Evolutionary conservation across 306 rosid species (phyloP).

Genomic region (Cucumis hystrix): DNA sequence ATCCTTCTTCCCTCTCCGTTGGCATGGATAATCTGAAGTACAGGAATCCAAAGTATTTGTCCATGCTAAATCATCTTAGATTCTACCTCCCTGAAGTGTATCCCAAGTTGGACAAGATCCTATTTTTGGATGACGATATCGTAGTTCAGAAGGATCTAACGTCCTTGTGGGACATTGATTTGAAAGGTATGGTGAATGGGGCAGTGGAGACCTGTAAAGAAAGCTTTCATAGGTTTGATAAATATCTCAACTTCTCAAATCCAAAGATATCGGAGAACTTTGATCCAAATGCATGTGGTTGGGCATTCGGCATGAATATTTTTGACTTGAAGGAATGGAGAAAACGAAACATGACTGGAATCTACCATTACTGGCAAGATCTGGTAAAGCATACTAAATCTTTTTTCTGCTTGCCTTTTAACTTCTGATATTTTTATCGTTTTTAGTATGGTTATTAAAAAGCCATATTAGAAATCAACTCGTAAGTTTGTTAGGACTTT

Average conservation of each 20-base stretch:
- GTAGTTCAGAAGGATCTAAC: conserved; percentile 94
- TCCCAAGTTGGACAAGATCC: conserved; percentile 80
- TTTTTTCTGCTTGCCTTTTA: conserved; percentile 6
- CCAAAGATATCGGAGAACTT: conserved; percentile 73
- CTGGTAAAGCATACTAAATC: conserved; percentile 29
- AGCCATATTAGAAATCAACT: no score
- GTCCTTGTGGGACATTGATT: conserved; percentile 77
- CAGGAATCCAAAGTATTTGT: conserved; percentile 88
- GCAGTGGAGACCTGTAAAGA: conserved; percentile 99
- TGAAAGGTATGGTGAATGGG: conserved; percentile 89
- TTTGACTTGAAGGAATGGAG: conserved; percentile 96
- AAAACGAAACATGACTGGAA: conserved; percentile 76
- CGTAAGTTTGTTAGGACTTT: no score
- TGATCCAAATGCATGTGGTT: conserved; percentile 89
- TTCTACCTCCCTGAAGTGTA: conserved; percentile 93
- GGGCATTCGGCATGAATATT: conserved; percentile 97
- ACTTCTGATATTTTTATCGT: not conserved
- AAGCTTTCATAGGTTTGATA: conserved; percentile 97
- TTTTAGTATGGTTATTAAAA: no score
- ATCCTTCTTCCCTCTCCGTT: conserved; percentile 73
- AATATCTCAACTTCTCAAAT: conserved; percentile 87
- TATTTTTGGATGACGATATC: conserved; percentile 91
- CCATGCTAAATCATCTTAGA: conserved; percentile 90
- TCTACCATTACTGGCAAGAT: conserved; percentile 94
- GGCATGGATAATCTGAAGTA: conserved; percentile 85